Evolutionary conservation across 2,329 filamentous ascomycete species (phyloP), one percentile per base, ranked within the genome.

Genomic region (Microcyclospora pomicola): DNA sequence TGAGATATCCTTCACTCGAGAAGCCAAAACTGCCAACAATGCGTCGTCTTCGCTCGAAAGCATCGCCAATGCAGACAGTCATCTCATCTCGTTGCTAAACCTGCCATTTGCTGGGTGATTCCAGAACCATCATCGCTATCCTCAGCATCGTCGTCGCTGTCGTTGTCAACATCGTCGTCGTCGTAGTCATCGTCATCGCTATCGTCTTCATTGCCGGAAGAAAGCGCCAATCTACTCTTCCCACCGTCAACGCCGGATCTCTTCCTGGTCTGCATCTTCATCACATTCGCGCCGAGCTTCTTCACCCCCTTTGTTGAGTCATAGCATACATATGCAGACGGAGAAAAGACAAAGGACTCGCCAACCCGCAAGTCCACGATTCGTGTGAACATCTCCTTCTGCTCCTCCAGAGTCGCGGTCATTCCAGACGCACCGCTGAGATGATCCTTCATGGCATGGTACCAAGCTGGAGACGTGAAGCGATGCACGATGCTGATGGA

Each of bases 401-500:
- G 27, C 15, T 49, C 39, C 6, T 40, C 38, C 10, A 13, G 28
- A 5, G 27, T 32, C 2, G 41, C 38, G 9, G 39, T 42, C 37
- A 49, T 35, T 11, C 31, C 36, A 9, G 47, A 56, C 11, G 63
- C 51, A 2, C 59, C 71, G 4, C 68, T 71, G 1, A 80, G 55
- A 50, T 67, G 63, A 11, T 49, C 47, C 24, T 51, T 50, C 31
- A 74, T 57, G 0, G 63, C 62, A 0, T 52, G 50, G 19, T 75
- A 66, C 80, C 79, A 83, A 1, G 68, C 67, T 0, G 79, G 79
- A 0, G 72, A 77, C 0, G 67, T 75, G 55, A 87, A 87, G 0
- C 77, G 69, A 50, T 87, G 81, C 0, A 86, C 74, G 12, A 86
- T 66, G 0, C 75, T 80, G n/a, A 82, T 61, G 1, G 73, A 77